Conservation (phyloP, 176 grass and related monocot species). For the Carex myosuroides region DNA sequence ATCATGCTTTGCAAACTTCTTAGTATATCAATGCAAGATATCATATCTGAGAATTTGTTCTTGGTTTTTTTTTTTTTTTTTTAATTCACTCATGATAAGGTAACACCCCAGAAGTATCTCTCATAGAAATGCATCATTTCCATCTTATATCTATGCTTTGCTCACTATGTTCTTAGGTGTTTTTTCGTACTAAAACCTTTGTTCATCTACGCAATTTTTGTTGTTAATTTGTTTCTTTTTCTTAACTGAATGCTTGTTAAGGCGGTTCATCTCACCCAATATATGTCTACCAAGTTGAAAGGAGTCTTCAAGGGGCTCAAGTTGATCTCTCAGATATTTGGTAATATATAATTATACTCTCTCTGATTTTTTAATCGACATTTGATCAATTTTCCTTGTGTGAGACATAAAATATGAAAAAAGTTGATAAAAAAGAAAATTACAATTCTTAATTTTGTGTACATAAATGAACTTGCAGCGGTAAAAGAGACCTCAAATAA, state of each 20-base stretch:
- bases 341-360: conserved; percentile 31
- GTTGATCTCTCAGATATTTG: conserved; percentile 67
- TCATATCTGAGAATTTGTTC: not conserved
- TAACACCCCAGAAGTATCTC: not conserved
- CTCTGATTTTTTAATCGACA: not conserved
- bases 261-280: conserved; percentile 15
- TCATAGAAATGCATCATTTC: not conserved
- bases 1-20: not conserved
- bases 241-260: conserved; percentile 4
- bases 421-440: not conserved
- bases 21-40: not conserved
- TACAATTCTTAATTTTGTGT: not conserved
- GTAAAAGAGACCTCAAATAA: conserved; percentile 49
- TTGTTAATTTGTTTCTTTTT: not conserved
- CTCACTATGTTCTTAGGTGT: not conserved
- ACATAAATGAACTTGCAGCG: conserved; percentile 25
- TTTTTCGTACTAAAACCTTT: not conserved
- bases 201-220: conserved; percentile 2
- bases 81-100: not conserved
- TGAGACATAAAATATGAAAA: not conserved
- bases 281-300: conserved; percentile 65
- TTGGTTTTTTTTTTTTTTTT: not conserved
- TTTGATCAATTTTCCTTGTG: not conserved
- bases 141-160: not conserved
- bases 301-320: conserved; percentile 70